These are phyloP conservation scores for Cercophora sp. DNA, from an alignment of 495 filamentous ascomycete species.

Conservation along the genomic window DNA sequence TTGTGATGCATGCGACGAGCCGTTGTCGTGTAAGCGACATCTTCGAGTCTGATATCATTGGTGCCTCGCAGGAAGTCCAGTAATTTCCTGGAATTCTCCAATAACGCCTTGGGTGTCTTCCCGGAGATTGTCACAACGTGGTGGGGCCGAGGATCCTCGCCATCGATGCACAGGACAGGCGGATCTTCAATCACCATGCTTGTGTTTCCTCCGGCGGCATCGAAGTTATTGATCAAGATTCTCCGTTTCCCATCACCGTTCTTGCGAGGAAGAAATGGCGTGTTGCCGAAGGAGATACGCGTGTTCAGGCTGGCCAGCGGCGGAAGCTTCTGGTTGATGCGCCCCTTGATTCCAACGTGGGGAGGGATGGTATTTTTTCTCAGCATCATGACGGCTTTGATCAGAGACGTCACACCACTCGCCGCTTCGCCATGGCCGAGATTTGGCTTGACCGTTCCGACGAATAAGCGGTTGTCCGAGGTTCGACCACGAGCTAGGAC, in stretches of 20 bases:
- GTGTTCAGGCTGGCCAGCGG: constrained; percentile 10
- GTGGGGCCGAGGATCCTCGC: constrained; percentile 30
- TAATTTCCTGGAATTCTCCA: constrained; percentile 30
- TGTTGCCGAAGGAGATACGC: constrained; percentile 9
- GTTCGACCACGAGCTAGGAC: constrained; percentile 58
- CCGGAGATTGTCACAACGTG: constrained; percentile 49
- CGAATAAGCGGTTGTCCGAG: constrained; percentile 56
- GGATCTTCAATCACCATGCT: constrained; percentile 51
- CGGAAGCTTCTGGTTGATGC: constrained; percentile 41
- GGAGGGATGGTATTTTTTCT: constrained; percentile 66
- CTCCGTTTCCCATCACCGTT: constrained; percentile 36
- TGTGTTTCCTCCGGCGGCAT: constrained; percentile 54
- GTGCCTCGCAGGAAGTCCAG: constrained; percentile 39
- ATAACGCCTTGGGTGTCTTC: constrained; percentile 34
- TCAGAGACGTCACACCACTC: constrained; percentile 64
- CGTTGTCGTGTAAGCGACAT: constrained; percentile 69
- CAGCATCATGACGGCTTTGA: constrained; percentile 76
- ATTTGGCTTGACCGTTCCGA: constrained; percentile 74
- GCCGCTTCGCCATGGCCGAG: constrained; percentile 75
- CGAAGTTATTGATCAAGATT: constrained; percentile 54
- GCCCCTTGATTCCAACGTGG: constrained; percentile 66
- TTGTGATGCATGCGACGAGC: constrained; percentile 66
- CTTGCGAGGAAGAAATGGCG: constrained; percentile 39
- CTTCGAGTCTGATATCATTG: constrained; percentile 32
- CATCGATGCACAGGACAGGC: neutral